phyloP scores from a whole-genome alignment of 1,284 basidiomycete genomes.

The Hemileia vastatrix region DNA sequence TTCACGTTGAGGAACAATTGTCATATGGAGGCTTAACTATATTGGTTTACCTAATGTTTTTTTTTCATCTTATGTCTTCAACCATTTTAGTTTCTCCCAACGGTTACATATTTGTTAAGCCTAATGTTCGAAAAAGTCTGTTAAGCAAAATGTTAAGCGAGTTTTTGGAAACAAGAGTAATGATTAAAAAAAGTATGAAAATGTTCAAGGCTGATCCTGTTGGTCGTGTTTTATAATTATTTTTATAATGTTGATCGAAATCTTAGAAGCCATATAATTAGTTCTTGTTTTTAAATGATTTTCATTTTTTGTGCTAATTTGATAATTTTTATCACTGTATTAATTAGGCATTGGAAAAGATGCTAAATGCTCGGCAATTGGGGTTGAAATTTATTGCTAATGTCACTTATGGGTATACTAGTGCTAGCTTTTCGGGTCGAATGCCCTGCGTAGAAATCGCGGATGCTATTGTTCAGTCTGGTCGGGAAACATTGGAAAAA shows the following conservation, averaged over 20 bases:
- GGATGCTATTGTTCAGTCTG: slow-evolving; percentile 92
- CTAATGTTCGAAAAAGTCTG: slow-evolving; percentile 69
- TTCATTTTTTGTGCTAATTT: neutral
- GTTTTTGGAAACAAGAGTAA: slow-evolving; percentile 87
- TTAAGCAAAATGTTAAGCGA: slow-evolving; percentile 86
- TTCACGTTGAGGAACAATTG: no score
- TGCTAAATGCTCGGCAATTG: slow-evolving; percentile 78
- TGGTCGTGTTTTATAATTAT: neutral
- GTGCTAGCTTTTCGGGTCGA: slow-evolving; percentile 82
- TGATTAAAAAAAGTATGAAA: slow-evolving; percentile 96
- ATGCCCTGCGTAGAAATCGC: slow-evolving; percentile 99
- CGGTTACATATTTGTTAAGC: slow-evolving; percentile 85
- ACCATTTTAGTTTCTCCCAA: slow-evolving; percentile 68
- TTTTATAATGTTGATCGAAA: neutral
- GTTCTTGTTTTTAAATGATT: neutral
- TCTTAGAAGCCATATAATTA: slow-evolving; percentile 1
- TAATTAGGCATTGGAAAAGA: slow-evolving; percentile 57
- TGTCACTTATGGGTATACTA: slow-evolving; percentile 90
- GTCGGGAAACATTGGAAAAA: slow-evolving; percentile 88
- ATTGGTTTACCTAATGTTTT: no score
- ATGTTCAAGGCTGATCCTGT: slow-evolving; percentile 54
- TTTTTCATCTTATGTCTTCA: neutral
- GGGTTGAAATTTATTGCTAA: slow-evolving; percentile 76
- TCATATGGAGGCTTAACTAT: no score
- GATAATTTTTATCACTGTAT: neutral